phyloP scores from a whole-genome alignment of 2,329 filamentous ascomycete species.

The Gremmenia infestans region DNA sequence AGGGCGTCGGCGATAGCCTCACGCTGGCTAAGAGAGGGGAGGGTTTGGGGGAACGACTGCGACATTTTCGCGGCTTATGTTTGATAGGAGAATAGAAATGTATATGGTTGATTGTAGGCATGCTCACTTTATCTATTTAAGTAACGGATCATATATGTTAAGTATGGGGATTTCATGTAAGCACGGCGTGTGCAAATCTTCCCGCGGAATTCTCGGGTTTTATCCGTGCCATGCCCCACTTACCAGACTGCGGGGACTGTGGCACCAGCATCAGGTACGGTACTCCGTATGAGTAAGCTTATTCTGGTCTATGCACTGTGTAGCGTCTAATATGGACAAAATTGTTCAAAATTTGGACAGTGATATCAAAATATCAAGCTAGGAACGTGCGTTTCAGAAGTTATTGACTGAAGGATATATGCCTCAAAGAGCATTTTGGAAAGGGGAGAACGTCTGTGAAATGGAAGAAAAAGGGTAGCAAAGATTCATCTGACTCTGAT shows the following conservation, averaged over 20 bases:
- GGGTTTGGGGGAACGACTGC: background rate
- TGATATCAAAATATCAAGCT: background rate
- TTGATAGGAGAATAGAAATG: too few species aligned
- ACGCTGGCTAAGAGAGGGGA: slow-evolving; percentile 17
- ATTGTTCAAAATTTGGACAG: background rate
- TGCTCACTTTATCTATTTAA: too few species aligned
- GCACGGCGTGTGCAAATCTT: too few species aligned
- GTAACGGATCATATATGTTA: too few species aligned
- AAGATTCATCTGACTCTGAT: background rate
- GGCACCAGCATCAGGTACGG: too few species aligned
- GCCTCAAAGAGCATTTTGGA: background rate
- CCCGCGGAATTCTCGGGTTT: too few species aligned
- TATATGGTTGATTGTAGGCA: too few species aligned
- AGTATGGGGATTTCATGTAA: too few species aligned
- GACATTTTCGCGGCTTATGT: background rate
- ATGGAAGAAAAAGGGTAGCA: background rate
- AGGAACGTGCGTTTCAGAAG: background rate
- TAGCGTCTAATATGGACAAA: background rate
- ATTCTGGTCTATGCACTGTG: too few species aligned
- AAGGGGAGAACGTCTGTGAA: background rate
- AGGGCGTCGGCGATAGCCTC: slow-evolving; percentile 27
- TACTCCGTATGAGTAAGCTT: too few species aligned
- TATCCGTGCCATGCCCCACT: too few species aligned
- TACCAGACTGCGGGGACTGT: too few species aligned
- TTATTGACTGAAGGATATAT: background rate